Conservation (phyloP, 2,329 filamentous ascomycete species). For the Sarocladium strictum region DNA sequence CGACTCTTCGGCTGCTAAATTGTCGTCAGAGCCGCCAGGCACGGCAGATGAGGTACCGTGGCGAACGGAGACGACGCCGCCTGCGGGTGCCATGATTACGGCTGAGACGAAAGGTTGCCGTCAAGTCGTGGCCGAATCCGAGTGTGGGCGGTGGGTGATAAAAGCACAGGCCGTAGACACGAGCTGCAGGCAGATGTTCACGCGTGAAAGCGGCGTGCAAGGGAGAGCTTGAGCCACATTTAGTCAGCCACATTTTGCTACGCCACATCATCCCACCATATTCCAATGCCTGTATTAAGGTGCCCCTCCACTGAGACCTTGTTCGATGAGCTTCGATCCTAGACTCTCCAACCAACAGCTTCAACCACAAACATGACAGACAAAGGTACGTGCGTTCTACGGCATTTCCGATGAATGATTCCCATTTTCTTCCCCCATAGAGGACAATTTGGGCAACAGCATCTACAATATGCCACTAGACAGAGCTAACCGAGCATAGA, state of each 20-base stretch:
- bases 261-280: constrained; percentile 8
- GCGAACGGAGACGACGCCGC: constrained; percentile 10
- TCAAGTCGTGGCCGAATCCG: neutral
- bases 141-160: too few relatives aligned
- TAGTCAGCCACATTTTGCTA: constrained; percentile 1
- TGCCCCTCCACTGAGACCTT: constrained; percentile 17
- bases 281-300: neutral
- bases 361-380: constrained; percentile 12
- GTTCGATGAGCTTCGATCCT: constrained; percentile 17
- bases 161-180: too few relatives aligned
- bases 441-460: too few relatives aligned
- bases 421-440: too few relatives aligned
- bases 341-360: neutral
- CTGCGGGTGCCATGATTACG: constrained; percentile 5
- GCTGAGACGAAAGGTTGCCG: neutral
- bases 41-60: constrained; percentile 10
- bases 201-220: neutral
- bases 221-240: constrained; percentile 10
- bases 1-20: constrained; percentile 53
- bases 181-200: neutral
- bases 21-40: constrained; percentile 7
- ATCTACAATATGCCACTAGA: constrained; percentile 24
- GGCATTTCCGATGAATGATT: too few relatives aligned
- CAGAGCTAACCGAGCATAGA: constrained; percentile 29
- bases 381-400: constrained; percentile 10